These are phyloP conservation scores for Dorcoceras hygrometricum DNA, from an alignment of 257 asterid species.

Conservation along the genomic window DNA sequence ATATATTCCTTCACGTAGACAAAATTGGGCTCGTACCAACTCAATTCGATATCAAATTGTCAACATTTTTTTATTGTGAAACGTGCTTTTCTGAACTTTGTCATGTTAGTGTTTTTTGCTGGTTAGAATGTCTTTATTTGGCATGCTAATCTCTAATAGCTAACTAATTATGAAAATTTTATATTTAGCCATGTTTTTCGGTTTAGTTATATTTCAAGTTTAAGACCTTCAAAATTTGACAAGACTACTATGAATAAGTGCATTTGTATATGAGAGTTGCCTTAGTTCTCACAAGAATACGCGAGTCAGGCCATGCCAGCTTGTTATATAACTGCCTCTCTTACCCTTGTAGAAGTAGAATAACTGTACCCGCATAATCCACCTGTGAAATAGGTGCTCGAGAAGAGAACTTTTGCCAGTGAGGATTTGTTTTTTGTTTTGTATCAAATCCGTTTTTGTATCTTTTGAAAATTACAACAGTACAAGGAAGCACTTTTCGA, in stretches of 20 bases:
- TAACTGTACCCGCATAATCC: not conserved
- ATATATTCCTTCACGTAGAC: not conserved
- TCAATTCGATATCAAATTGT: not conserved
- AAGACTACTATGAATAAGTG: not conserved
- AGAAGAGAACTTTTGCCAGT: not conserved
- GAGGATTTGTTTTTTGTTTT: not conserved
- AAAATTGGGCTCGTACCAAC: not conserved
- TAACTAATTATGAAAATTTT: not conserved
- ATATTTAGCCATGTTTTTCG: not conserved
- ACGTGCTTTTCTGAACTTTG: not conserved
- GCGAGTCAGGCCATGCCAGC: not conserved
- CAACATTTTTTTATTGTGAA: too few relatives aligned
- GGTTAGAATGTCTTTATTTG: not conserved
- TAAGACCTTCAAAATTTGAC: not conserved
- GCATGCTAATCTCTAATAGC: not conserved
- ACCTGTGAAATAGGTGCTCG: conserved; percentile 9
- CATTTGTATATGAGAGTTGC: not conserved
- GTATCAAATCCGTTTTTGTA: not conserved
- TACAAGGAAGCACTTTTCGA: not conserved
- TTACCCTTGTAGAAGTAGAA: not conserved
- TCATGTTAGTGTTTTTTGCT: not conserved
- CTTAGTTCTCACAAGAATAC: not conserved
- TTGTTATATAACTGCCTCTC: conserved; percentile 1
- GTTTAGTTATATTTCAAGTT: not conserved
- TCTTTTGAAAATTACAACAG: not conserved